A percentile compares a stretch with the other conserved stretches of the same genome.
These are phyloP conservation scores for Candida albicans DNA, from an alignment of 1,139 yeast species.

Conservation along the genomic window DNA sequence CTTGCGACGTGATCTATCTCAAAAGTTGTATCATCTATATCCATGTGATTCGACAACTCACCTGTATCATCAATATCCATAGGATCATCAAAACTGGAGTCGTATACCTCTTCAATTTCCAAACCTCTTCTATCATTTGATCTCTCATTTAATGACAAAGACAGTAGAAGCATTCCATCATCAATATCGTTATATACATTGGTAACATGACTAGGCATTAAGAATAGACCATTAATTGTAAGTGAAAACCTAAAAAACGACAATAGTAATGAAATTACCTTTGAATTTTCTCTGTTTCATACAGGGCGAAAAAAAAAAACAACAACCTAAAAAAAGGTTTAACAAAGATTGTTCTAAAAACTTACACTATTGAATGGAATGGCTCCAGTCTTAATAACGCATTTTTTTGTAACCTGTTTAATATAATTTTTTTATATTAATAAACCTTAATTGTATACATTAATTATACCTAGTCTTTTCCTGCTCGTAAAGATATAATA, in stretches of 20 bases:
- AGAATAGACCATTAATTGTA: background rate
- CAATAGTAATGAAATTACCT: too few relatives aligned
- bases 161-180: constrained; percentile 24
- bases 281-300: too few relatives aligned
- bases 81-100: constrained; percentile 11
- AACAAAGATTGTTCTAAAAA: too few relatives aligned
- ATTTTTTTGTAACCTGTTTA: too few relatives aligned
- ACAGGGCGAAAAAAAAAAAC: background rate
- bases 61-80: constrained; percentile 20
- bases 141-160: constrained; percentile 28
- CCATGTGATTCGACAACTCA: background rate
- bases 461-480: too few relatives aligned
- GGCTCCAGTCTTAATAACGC: too few relatives aligned
- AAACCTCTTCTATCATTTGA: background rate
- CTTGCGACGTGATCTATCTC: background rate
- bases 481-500: too few relatives aligned
- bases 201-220: constrained; percentile 3
- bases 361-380: too few relatives aligned
- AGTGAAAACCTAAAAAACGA: too few relatives aligned
- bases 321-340: too few relatives aligned
- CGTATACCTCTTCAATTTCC: background rate
- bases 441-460: too few relatives aligned
- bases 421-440: too few relatives aligned
- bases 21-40: background rate
- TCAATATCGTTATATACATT: constrained; percentile 19